Percentiles rank a stretch among this genome's conserved stretches.
phyloP scores from a whole-genome alignment of 768 basidiomycete species.

The Agrocybe pediades region DNA sequence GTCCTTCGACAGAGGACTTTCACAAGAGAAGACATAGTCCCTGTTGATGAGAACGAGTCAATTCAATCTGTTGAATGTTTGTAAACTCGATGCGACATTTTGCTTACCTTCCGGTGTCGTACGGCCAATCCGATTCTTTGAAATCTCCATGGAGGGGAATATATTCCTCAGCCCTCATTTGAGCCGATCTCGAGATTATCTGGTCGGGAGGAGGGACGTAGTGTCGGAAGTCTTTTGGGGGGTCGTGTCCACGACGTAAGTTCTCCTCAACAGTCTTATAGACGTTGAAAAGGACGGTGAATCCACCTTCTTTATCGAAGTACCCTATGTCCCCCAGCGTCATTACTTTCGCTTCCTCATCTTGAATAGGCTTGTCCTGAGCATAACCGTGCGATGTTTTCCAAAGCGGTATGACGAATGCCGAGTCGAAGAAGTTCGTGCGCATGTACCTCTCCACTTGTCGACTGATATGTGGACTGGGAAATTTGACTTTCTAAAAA shows the following conservation, averaged over 20 bases:
- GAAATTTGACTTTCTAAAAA: background rate
- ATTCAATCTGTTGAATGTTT: no score
- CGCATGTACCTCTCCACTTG: background rate
- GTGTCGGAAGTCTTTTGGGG: background rate
- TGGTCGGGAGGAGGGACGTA: background rate
- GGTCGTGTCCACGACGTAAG: background rate
- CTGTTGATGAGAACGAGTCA: background rate
- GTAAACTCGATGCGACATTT: no score
- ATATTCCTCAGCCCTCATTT: background rate
- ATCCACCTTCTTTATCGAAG: background rate
- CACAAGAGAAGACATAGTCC: background rate
- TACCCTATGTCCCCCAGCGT: background rate
- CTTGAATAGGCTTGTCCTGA: background rate
- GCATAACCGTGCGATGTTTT: background rate
- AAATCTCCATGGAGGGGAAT: background rate
- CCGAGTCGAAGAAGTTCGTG: background rate
- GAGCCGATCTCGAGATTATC: background rate
- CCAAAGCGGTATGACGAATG: background rate
- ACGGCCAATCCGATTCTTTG: background rate
- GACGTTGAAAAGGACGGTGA: background rate
- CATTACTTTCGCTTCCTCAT: background rate
- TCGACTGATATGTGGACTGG: background rate
- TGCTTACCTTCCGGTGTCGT: background rate
- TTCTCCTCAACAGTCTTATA: background rate
- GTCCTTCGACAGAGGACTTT: background rate